Evolutionary conservation across 805 yeast genomes (phyloP), one percentile per base, ranked within the genome.

Genomic region (Zygosaccharomyces gambellarensis): DNA sequence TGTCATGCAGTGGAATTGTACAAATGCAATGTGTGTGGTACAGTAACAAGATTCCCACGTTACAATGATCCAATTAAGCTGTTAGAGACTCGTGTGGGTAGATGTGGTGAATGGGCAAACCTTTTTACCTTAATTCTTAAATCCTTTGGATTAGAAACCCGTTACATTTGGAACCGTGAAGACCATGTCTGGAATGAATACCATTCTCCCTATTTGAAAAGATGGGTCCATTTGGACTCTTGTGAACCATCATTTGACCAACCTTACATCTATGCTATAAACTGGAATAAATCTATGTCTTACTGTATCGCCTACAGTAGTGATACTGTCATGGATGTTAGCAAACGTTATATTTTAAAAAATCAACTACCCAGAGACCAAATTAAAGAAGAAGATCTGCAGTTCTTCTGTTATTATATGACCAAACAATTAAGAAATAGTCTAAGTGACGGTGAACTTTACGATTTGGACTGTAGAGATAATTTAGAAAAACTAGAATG

Each of bases 111-210:
- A 65, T 92, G 96, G 95, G 92, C 90, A 48, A 86, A 87, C 57
- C 81, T 92, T 54, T 90, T 90, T 62, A 75, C 86, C 40, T 70
- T 88, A 31, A 68, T 90, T 2, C 69, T 90, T 47, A 74, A 82
- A 25, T 80, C 96, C 0, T 69, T 90, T 39, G 87, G 84, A 0
- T 61, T 81, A 4, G 72, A 80, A 25, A 79, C 80, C 1, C 69
- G 98, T 45, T 90, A 85, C 60, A 71, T 90, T 2, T 87, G 95
- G 95, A 90, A 89, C 64, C 71, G 78, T 6, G 98, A 92, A 63
- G 98, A 92, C 64, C 98, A 92, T 64, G 97, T 88, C 1, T 92
- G 98, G 98, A 85, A 95, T 59, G 98, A 92, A 62, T 84, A 85
- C 58, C 90, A 80, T 63, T 86, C 95, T 1, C 64, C 59, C 0